Base-by-base conservation (phyloP, 2,329 filamentous ascomycete species). In the Raffaelea ambrosiae region DNA sequence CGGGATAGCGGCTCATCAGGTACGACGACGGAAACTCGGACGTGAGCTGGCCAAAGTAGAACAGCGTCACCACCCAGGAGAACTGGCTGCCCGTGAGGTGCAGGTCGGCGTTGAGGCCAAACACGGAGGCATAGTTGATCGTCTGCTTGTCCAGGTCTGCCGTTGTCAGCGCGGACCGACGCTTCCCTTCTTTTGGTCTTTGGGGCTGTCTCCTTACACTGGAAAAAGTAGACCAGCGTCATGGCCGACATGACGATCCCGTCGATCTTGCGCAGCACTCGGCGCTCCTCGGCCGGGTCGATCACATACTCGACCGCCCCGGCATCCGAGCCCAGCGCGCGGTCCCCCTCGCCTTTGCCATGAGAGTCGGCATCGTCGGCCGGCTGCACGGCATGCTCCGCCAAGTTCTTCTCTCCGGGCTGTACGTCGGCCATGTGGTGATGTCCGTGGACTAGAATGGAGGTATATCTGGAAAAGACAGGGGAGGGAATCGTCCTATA, bases 171-270 rank as follows among this genome's bases (percentile, higher is more conserved):
- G 3, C 21, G 26, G 18, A 16, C n/a, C 40, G n/a, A n/a, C n/a
- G n/a, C n/a, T n/a, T n/a, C n/a, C n/a, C n/a, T n/a, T n/a, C n/a
- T n/a, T n/a, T n/a, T n/a, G n/a, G n/a, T n/a, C n/a, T n/a, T n/a
- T n/a, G n/a, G n/a, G n/a, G n/a, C n/a, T n/a, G n/a, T n/a, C n/a
- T n/a, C n/a, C n/a, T 47, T 20, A 52, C 53, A 55, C 36, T 55
- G 50, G 35, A 54, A 55, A 38, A 55, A 52, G 19, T 52, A 54
- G n/a, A 55, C 53, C 10, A 52, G 20, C 0, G 50, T 48, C 53
- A 55, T 55, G 1, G 53, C 29, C 5, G 52, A 51, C 44, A 55
- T 49, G 31, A 55, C 36, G 8, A 54, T 49, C 13, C 53, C 19
- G 39, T 54, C 52, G 0, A 55, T 41, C n/a, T 54, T 53, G 10